phyloP scores from a whole-genome alignment of 2,329 filamentous ascomycete genomes.

The Chrysoporthe deuterocubensis region DNA sequence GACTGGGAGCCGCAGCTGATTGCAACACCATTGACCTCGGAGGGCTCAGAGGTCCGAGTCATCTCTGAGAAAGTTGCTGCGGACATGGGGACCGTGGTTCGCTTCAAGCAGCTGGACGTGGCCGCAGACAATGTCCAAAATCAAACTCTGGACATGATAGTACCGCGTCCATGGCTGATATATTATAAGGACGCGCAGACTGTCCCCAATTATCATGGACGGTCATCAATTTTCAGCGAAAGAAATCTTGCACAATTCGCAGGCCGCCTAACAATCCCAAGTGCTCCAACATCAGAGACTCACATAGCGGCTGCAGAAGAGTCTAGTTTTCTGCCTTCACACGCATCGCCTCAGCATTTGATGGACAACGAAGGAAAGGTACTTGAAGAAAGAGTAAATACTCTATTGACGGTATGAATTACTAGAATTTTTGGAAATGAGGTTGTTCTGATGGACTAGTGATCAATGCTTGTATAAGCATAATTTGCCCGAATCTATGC shows the following conservation, averaged over 20 bases:
- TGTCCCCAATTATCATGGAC: background rate
- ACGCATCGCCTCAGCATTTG: background rate
- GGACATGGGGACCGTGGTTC: background rate
- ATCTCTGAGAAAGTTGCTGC: background rate
- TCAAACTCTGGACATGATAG: background rate
- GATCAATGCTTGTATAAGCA: background rate
- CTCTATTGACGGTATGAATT: background rate
- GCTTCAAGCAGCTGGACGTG: background rate
- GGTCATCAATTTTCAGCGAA: background rate
- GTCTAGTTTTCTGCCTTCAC: background rate
- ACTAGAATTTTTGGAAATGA: no score
- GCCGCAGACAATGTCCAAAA: background rate
- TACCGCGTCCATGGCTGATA: background rate
- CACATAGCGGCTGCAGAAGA: background rate
- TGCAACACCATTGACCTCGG: background rate
- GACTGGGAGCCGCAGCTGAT: slow-evolving; percentile 3
- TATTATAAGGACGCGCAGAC: background rate
- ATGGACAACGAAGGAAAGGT: background rate
- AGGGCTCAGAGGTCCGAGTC: slow-evolving; percentile 1
- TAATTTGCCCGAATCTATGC: no score
- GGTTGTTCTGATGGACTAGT: no score
- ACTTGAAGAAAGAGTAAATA: no score
- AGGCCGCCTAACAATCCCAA: background rate
- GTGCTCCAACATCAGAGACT: background rate
- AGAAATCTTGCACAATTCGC: background rate